Evolutionary conservation across 345 rosid genomes (phyloP).

Genomic region (Erodium maritimum): DNA sequence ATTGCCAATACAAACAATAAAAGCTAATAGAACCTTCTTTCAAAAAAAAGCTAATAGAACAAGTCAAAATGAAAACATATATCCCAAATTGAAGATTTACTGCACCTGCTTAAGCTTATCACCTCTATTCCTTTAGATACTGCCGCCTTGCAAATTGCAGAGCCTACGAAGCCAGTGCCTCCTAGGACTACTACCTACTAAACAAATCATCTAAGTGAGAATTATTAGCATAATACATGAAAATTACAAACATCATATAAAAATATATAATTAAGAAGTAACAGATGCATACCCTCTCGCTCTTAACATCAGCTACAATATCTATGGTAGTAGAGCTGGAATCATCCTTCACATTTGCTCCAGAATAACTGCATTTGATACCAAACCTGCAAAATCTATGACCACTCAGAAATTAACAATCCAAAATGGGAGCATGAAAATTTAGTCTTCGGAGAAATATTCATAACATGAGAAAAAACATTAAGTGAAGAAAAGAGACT

Average conservation of each 20-base stretch:
- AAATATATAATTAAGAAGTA: too few species aligned
- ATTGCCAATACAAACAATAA: too few species aligned
- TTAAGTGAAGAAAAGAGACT: too few species aligned
- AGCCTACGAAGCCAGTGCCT: conserved; percentile 87
- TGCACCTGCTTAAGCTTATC: conserved; percentile 78
- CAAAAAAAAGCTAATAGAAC: too few species aligned
- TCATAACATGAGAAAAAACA: not conserved
- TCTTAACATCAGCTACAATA: conserved; percentile 60
- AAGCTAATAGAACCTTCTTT: too few species aligned
- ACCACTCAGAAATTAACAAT: not conserved
- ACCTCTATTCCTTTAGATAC: conserved; percentile 75
- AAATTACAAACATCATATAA: too few species aligned
- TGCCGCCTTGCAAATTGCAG: conserved; percentile 90
- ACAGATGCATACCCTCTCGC: conserved; percentile 47
- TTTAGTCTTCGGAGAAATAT: too few species aligned
- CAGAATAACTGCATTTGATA: conserved; percentile 55
- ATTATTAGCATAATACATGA: not conserved
- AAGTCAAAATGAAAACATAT: not conserved
- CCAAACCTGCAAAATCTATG: conserved; percentile 43
- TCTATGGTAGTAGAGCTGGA: conserved; percentile 48
- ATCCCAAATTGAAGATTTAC: not conserved
- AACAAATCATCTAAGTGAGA: conserved; percentile 13
- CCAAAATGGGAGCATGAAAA: not conserved
- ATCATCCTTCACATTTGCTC: conserved; percentile 31
- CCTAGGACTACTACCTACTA: conserved; percentile 81